Evolutionary conservation across 2,329 filamentous ascomycete genomes (phyloP).

Genomic region (Leptographium procerum): DNA sequence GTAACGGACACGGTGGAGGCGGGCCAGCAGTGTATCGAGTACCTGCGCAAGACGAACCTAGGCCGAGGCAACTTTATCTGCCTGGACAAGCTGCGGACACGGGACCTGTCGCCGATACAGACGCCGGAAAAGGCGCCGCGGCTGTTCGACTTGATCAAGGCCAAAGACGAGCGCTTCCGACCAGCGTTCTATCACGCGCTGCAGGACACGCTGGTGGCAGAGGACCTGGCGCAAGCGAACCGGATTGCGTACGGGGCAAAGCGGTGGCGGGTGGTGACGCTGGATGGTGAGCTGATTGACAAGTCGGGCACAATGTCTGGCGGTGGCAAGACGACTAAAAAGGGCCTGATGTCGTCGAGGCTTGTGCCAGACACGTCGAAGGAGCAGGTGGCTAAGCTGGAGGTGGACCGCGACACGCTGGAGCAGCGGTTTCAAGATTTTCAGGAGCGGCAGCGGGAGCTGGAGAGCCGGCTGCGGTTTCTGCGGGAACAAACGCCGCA

Average conservation of each 20-base stretch:
- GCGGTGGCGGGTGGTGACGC: slow-evolving; percentile 91
- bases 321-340: slow-evolving; percentile 82
- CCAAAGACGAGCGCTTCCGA: slow-evolving; percentile 76
- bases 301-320: slow-evolving; percentile 98
- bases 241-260: slow-evolving; percentile 89
- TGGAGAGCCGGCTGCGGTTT: slow-evolving; percentile 61
- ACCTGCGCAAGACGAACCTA: slow-evolving; percentile 92
- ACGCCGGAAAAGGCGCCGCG: slow-evolving; percentile 89
- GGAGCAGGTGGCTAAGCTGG: slow-evolving; percentile 80
- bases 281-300: slow-evolving; percentile 92
- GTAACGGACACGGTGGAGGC: slow-evolving; percentile 94
- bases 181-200: slow-evolving; percentile 93
- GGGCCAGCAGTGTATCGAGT: slow-evolving; percentile 95
- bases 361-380: slow-evolving; percentile 76
- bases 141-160: slow-evolving; percentile 82
- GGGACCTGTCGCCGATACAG: slow-evolving; percentile 67
- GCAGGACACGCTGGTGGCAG: slow-evolving; percentile 88
- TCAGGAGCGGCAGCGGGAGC: slow-evolving; percentile 70
- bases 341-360: slow-evolving; percentile 94
- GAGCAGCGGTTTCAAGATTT: slow-evolving; percentile 77
- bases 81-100: slow-evolving; percentile 70
- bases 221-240: slow-evolving; percentile 89
- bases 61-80: slow-evolving; percentile 96
- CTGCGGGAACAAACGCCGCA: slow-evolving; percentile 70
- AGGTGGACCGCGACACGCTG: slow-evolving; percentile 72